A percentile compares a stretch with the other conserved stretches of the same genome.
Conservation (phyloP, 1,139 yeast genomes). For the Yamadazyma triangularis region DNA sequence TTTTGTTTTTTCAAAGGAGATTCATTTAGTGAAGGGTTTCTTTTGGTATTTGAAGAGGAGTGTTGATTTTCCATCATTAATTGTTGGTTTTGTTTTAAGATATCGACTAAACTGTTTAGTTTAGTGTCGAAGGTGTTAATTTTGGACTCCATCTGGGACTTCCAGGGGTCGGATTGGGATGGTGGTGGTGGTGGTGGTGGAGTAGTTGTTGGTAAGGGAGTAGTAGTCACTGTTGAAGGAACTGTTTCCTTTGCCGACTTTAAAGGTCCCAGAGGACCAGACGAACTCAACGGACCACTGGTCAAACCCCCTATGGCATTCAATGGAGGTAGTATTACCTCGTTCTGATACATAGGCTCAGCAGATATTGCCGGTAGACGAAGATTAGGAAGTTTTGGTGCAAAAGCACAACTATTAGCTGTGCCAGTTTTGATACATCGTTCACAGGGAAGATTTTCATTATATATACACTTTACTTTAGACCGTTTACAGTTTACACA, state of each 20-base stretch:
- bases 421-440: constrained; percentile 51
- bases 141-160: constrained; percentile 38
- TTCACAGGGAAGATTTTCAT: constrained; percentile 49
- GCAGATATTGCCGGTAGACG: constrained; percentile 28
- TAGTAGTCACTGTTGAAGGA: not conserved
- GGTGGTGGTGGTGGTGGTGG: not conserved
- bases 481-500: constrained; percentile 61
- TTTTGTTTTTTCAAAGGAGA: constrained; percentile 1
- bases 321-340: constrained; percentile 15
- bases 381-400: constrained; percentile 48
- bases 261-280: no score
- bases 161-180: constrained; percentile 28
- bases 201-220: not conserved
- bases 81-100: constrained; percentile 30
- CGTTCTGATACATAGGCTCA: constrained; percentile 5
- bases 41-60: not conserved
- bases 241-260: not conserved
- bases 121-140: constrained; percentile 44
- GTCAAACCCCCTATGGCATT: not conserved
- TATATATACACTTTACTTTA: constrained; percentile 58
- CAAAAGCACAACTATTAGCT: constrained; percentile 48
- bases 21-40: not conserved
- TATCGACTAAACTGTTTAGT: constrained; percentile 39
- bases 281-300: constrained; percentile 1
- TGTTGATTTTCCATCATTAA: constrained; percentile 16